These are phyloP conservation scores for Alternaria longipes DNA, from an alignment of 2,329 filamentous ascomycete genomes.

Conservation along the genomic window DNA sequence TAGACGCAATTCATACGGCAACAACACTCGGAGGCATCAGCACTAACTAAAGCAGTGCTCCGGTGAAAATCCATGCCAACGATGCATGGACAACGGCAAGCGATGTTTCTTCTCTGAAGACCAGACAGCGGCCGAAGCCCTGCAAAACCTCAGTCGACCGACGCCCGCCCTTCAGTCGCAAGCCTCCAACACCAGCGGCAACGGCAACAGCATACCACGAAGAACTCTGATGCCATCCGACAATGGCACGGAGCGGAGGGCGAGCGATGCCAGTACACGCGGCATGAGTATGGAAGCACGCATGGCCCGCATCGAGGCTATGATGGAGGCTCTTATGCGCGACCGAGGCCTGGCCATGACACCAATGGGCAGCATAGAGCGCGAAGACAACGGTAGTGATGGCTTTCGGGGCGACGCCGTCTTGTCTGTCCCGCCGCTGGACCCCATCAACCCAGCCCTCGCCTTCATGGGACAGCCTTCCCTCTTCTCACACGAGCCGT, in stretches of 20 bases:
- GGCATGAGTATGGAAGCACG: conserved; percentile 45
- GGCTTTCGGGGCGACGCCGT: conserved; percentile 27
- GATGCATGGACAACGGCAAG: conserved; percentile 46
- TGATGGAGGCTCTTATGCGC: conserved; percentile 49
- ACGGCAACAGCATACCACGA: conserved; percentile 24
- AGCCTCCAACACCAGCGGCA: conserved; percentile 15
- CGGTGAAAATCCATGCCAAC: conserved; percentile 48
- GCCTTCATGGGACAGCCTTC: conserved; percentile 27
- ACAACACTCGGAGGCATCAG: not conserved
- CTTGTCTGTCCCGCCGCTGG: conserved; percentile 33
- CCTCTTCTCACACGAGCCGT: conserved; percentile 22
- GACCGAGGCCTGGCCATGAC: conserved; percentile 37
- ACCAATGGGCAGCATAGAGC: conserved; percentile 38
- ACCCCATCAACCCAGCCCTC: conserved; percentile 36
- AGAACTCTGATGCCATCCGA: conserved; percentile 34
- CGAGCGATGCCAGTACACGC: conserved; percentile 39
- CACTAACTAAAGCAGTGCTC: conserved; percentile 37
- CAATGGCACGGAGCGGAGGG: conserved; percentile 31
- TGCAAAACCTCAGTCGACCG: conserved; percentile 50
- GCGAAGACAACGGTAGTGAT: conserved; percentile 34
- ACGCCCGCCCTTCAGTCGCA: conserved; percentile 30
- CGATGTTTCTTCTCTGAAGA: conserved; percentile 52
- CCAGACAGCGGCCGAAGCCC: conserved; percentile 49
- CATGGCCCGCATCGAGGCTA: conserved; percentile 47
- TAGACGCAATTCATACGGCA: not conserved